Evolutionary conservation across 1,284 basidiomycete species (phyloP).

Genomic region (Fomitopsis pinicola): DNA sequence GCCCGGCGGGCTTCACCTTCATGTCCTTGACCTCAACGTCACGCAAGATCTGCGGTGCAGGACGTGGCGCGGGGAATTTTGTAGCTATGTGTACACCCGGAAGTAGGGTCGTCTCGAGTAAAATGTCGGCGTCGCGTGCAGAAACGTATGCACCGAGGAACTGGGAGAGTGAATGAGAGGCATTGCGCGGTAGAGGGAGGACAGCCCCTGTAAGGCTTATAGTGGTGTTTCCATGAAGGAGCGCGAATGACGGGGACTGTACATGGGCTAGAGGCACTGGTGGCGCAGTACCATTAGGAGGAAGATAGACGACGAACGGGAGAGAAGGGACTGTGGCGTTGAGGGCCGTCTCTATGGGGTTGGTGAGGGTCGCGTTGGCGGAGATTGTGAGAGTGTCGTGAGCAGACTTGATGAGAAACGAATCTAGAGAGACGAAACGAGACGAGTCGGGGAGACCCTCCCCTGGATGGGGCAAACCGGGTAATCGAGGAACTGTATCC

Average conservation of each 20-base stretch:
- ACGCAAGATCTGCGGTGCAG: slow-evolving; percentile 57
- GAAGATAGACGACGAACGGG: slow-evolving; percentile 58
- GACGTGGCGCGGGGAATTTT: slow-evolving; percentile 59
- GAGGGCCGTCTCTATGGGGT: slow-evolving; percentile 46
- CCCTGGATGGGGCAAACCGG: slow-evolving; percentile 63
- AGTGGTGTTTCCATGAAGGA: slow-evolving; percentile 66
- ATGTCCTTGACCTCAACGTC: slow-evolving; percentile 71
- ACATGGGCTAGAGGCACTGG: slow-evolving; percentile 50
- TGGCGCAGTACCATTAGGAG: slow-evolving; percentile 22
- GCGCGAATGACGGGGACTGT: slow-evolving; percentile 46
- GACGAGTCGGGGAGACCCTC: slow-evolving; percentile 49
- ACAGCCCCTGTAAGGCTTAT: slow-evolving; percentile 54
- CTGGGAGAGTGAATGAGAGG: slow-evolving; percentile 47
- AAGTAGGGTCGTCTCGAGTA: slow-evolving; percentile 51
- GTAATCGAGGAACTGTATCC: slow-evolving; percentile 53
- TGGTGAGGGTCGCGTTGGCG: slow-evolving; percentile 54
- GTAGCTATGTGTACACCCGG: slow-evolving; percentile 43
- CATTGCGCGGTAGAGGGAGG: slow-evolving; percentile 44
- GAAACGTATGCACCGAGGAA: slow-evolving; percentile 63
- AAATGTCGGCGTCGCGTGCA: slow-evolving; percentile 48
- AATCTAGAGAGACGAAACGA: slow-evolving; percentile 53
- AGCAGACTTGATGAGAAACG: slow-evolving; percentile 52
- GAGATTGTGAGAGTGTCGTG: slow-evolving; percentile 38
- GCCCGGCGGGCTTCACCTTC: slow-evolving; percentile 51
- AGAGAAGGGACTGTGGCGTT: slow-evolving; percentile 47